Base-by-base conservation (phyloP, 495 filamentous ascomycete species). In the Neurospora sp. region DNA sequence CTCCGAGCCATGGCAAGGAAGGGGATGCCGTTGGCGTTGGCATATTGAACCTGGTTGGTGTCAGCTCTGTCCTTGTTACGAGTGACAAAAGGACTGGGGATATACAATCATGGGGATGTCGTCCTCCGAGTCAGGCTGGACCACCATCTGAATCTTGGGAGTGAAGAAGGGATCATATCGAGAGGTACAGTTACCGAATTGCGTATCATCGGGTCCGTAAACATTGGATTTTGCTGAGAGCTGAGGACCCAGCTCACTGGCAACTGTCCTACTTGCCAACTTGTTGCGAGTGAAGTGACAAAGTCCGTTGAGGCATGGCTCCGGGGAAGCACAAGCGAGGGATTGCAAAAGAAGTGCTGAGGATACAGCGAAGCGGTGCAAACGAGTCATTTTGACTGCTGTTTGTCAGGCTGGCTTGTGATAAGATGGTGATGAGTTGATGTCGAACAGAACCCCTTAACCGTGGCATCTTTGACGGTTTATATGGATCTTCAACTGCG, bases 71-170 rank as follows among this genome's bases (percentile, higher is more conserved):
- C 27, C 40, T 22, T 20, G n/a, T 17, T 61, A 73, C 27, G 22
- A 69, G 14, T 45, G 17, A 22, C 17, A 42, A 40, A n/a, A 73
- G 61, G 53, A 48, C 68, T 31, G 68, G 61, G 27, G 40, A 68
- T 80, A 73, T 77, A 89, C 87, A 3, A 82, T 85, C 59, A 81
- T 76, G 4, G 79, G 79, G 35, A 90, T 83, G 74, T 90, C 88
- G 20, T 84, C 78, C 73, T 87, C 87, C 7, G 81, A 83, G 17
- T 77, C 83, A 8, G 84, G 83, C 12, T 84, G 81, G 3, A 89
- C 82, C 16, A 86, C 82, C n/a, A 86, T 70, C 27, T 83, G 83
- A 16, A 84, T 79, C 17, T 71, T 79, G 3, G 88, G 86, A n/a
- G 76, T 71, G 6, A 77, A 78, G 8, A 81, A 68, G 35, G 75